Conservation (phyloP, 2,329 filamentous ascomycete species). For the Ophioceras dolichostomum region DNA sequence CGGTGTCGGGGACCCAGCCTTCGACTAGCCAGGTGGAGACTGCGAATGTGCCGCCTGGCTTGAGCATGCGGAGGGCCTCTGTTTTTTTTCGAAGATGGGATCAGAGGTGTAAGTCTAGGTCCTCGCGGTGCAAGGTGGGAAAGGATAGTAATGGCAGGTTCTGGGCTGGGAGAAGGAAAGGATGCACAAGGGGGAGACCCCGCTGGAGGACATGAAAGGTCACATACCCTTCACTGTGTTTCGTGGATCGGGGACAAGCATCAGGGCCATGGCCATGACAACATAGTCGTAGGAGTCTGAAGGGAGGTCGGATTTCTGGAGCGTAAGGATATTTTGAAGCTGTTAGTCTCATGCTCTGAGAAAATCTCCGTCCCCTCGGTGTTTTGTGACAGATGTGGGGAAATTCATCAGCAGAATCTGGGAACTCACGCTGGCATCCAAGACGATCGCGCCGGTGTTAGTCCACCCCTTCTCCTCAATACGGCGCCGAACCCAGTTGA, state of each 20-base stretch:
- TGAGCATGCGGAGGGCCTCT: not conserved
- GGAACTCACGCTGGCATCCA: not conserved
- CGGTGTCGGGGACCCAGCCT: not conserved
- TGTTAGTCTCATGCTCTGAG: too few relatives aligned
- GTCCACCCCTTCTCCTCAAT: not conserved
- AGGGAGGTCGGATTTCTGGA: not conserved
- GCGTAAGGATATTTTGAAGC: not conserved
- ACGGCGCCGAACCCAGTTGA: not conserved
- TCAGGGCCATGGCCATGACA: slow-evolving; percentile 1
- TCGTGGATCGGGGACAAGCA: not conserved
- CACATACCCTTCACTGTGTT: not conserved
- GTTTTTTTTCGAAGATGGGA: not conserved
- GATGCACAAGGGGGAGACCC: too few relatives aligned
- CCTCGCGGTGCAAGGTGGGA: too few relatives aligned
- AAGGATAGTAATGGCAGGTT: too few relatives aligned
- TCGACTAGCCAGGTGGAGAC: not conserved
- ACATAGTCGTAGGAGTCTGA: not conserved
- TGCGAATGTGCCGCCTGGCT: not conserved
- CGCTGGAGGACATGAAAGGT: too few relatives aligned
- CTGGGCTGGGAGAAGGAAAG: too few relatives aligned
- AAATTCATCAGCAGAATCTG: too few relatives aligned
- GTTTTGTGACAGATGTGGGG: too few relatives aligned
- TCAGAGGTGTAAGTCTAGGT: not conserved
- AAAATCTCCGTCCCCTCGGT: too few relatives aligned
- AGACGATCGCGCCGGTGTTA: not conserved